Base-by-base conservation (phyloP, 768 basidiomycete species). In the Xerocomus potaroensis region DNA sequence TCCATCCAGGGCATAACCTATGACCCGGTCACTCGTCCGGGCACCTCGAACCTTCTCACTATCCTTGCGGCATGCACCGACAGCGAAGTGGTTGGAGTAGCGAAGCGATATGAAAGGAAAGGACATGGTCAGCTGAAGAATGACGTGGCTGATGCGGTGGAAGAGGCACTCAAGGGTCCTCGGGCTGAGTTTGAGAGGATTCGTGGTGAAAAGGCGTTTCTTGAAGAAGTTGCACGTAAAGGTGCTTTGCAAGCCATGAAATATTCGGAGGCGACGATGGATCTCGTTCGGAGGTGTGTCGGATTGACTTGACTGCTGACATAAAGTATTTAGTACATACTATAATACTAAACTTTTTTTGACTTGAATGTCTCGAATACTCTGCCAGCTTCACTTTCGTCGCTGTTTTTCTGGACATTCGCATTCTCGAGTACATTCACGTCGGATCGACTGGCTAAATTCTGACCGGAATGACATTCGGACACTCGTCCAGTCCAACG, bases 21-120 rank as follows among this genome's bases (percentile, higher is more conserved):
- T 55, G 91, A 96, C 61, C 91, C 93, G 1, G 66, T 68, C 1
- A 60, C 65, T n/a, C 82, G 92, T 8, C 91, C 92, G 0, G 95
- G 93, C 4, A 78, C 87, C 1, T 79, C 87, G 1, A 96, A 94
- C 57, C 71, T 96, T 0, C 70, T 96, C 5, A 72, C 74, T 0
- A 93, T 96, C 37, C 76, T 93, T 11, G 81, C 83, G 2, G 86
- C 89, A 1, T 93, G 87, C 57, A 75, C 75, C 1, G 69, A 71
- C 34, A 72, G 74, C 38, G 64, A 76, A 1, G 70, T 74, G 2
- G 52, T 58, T 0, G 58, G 63, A 1, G 68, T 87, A 12, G 81
- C 81, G 3, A 59, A 53, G 43, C 66, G 71, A 11, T 87, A 83
- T 48, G 69, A 67, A 48, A 72, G 66, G 36, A 75, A 74, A 48